Evolutionary conservation across 768 basidiomycete species (phyloP).

Genomic region (Boletus edulis): DNA sequence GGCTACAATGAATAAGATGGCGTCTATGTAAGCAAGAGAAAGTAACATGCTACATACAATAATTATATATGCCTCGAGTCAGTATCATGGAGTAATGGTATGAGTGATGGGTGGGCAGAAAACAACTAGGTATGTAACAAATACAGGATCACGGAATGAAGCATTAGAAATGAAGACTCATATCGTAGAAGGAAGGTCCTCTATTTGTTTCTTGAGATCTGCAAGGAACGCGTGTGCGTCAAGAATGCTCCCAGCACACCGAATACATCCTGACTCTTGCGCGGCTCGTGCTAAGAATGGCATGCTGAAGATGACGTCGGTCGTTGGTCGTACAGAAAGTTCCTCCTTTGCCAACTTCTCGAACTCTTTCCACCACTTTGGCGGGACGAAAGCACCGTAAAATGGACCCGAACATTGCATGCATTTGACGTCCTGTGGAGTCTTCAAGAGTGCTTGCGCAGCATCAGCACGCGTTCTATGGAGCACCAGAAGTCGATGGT

Average conservation of each 20-base stretch:
- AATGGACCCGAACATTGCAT: constrained; percentile 61
- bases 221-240: constrained; percentile 57
- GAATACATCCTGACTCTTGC: constrained; percentile 49
- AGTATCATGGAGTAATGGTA: background rate
- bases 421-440: constrained; percentile 55
- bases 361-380: constrained; percentile 71
- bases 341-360: constrained; percentile 57
- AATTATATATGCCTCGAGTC: too few relatives aligned
- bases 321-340: constrained; percentile 51
- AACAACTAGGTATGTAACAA: background rate
- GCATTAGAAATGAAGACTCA: constrained; percentile 17
- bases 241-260: constrained; percentile 67
- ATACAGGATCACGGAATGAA: background rate
- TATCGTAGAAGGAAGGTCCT: constrained; percentile 46
- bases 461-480: constrained; percentile 52
- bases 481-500: constrained; percentile 60
- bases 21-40: background rate
- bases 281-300: constrained; percentile 55
- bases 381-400: constrained; percentile 45
- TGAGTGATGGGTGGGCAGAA: background rate
- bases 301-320: constrained; percentile 58
- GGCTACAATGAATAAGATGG: too few relatives aligned
- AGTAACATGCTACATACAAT: background rate
- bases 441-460: constrained; percentile 46
- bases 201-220: constrained; percentile 55